A percentile compares a stretch with the other conserved stretches of the same genome.
phyloP scores from a whole-genome alignment of 2,329 filamentous ascomycete genomes.

The Gliomastix tumulicola region DNA sequence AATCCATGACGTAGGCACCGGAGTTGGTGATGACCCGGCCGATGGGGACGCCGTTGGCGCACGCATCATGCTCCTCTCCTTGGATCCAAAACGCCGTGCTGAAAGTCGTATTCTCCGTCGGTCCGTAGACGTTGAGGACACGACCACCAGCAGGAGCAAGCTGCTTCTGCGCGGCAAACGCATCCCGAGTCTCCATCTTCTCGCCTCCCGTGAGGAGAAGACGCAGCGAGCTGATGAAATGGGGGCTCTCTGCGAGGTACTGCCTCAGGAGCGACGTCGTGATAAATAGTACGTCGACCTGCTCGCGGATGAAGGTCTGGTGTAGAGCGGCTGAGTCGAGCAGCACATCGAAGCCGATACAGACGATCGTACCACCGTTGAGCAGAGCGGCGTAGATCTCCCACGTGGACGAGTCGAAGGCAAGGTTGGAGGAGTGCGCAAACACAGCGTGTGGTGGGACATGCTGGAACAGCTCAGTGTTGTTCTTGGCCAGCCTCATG shows the following conservation, averaged over 20 bases:
- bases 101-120: slow-evolving; percentile 10
- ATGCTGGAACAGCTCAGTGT: not conserved
- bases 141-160: no score
- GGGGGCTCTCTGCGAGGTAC: slow-evolving; percentile 7
- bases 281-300: slow-evolving; percentile 5
- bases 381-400: slow-evolving; percentile 7
- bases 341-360: slow-evolving; percentile 5
- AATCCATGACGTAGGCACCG: slow-evolving; percentile 14
- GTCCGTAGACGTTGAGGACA: slow-evolving; percentile 8
- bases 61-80: not conserved
- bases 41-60: slow-evolving; percentile 10
- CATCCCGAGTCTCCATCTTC: slow-evolving; percentile 5
- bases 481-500: slow-evolving; percentile 5
- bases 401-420: slow-evolving; percentile 6
- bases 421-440: slow-evolving; percentile 4
- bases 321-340: slow-evolving; percentile 3
- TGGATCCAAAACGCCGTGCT: slow-evolving; percentile 6
- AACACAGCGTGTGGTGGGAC: not conserved
- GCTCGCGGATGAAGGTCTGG: slow-evolving; percentile 5
- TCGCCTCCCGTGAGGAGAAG: slow-evolving; percentile 11
- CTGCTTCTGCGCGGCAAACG: not conserved
- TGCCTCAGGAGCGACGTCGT: slow-evolving; percentile 13
- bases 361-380: slow-evolving; percentile 7
- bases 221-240: slow-evolving; percentile 1
- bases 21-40: slow-evolving; percentile 11